These are phyloP conservation scores for Gentiana dahurica DNA, from an alignment of 257 asterid species.

Conservation along the genomic window DNA sequence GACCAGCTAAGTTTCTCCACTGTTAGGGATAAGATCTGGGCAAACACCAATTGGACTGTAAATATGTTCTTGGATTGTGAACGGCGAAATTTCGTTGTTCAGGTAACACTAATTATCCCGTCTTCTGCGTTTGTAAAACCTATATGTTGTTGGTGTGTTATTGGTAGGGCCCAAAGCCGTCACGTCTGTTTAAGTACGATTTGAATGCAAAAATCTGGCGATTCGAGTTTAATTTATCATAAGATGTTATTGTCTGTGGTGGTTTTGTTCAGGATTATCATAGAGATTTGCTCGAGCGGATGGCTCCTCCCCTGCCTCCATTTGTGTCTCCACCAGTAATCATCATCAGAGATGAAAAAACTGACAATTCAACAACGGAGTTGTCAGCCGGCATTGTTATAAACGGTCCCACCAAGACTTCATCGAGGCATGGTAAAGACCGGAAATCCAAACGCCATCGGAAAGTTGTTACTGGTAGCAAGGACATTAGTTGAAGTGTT, in stretches of 20 bases:
- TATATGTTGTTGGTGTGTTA: neutral
- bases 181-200: too few relatives aligned
- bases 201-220: too few relatives aligned
- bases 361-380: slow-evolving; percentile 11
- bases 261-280: slow-evolving; percentile 58
- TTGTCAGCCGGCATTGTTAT: neutral
- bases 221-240: neutral
- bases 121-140: too few relatives aligned
- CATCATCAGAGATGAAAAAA: slow-evolving; percentile 5
- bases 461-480: slow-evolving; percentile 21
- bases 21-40: slow-evolving; percentile 67
- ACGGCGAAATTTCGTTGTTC: slow-evolving; percentile 76
- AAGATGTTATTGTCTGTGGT: neutral
- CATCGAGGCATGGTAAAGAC: slow-evolving; percentile 34
- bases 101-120: slow-evolving; percentile 33
- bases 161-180: too few relatives aligned
- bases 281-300: slow-evolving; percentile 52
- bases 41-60: slow-evolving; percentile 66
- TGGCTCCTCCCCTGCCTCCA: slow-evolving; percentile 31
- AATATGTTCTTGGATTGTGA: slow-evolving; percentile 89
- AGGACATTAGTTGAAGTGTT: slow-evolving; percentile 23
- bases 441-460: slow-evolving; percentile 9
- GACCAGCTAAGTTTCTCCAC: slow-evolving; percentile 88
- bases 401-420: slow-evolving; percentile 12
- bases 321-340: neutral